phyloP scores from a whole-genome alignment of 345 rosid species.

The Salix viminalis region DNA sequence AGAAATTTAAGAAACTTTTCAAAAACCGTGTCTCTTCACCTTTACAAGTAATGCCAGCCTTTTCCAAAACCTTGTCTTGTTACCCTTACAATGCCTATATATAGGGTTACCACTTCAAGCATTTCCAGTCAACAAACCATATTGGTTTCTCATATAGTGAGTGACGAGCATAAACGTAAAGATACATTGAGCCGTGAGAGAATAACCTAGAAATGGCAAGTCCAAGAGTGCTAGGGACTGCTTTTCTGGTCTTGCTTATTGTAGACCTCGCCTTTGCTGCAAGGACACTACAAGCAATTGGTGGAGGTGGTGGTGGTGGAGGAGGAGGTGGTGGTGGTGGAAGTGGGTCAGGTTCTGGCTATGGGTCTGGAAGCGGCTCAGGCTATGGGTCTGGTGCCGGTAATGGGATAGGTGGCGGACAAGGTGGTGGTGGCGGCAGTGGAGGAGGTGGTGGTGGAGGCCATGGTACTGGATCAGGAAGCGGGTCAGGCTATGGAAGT shows the following conservation, averaged over 20 bases:
- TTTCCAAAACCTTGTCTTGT: too few relatives aligned
- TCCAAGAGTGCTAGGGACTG: slow-evolving; percentile 32
- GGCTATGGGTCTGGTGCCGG: background rate
- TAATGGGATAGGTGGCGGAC: background rate
- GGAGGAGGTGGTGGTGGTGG: slow-evolving; percentile 20
- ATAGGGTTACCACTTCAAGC: slow-evolving; percentile 1
- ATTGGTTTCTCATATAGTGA: background rate
- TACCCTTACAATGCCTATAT: slow-evolving; percentile 7
- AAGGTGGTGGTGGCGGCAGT: background rate
- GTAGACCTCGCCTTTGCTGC: slow-evolving; percentile 29
- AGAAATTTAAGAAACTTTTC: background rate
- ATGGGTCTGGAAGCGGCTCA: slow-evolving; percentile 3
- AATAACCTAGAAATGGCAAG: slow-evolving; percentile 19
- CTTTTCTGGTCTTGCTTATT: slow-evolving; percentile 39
- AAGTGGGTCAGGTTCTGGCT: slow-evolving; percentile 1
- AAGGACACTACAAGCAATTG: slow-evolving; percentile 24
- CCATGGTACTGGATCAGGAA: slow-evolving; percentile 1
- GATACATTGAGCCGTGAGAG: background rate
- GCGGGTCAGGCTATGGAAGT: slow-evolving; percentile 24
- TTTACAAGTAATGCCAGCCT: too few relatives aligned
- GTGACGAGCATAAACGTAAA: background rate
- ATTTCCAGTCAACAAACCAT: background rate
- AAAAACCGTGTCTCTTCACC: too few relatives aligned
- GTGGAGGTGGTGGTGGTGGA: slow-evolving; percentile 33
- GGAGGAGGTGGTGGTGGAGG: slow-evolving; percentile 1